phyloP scores from a whole-genome alignment of 129 eudicot genomes.

The Ambrosia trifida region DNA sequence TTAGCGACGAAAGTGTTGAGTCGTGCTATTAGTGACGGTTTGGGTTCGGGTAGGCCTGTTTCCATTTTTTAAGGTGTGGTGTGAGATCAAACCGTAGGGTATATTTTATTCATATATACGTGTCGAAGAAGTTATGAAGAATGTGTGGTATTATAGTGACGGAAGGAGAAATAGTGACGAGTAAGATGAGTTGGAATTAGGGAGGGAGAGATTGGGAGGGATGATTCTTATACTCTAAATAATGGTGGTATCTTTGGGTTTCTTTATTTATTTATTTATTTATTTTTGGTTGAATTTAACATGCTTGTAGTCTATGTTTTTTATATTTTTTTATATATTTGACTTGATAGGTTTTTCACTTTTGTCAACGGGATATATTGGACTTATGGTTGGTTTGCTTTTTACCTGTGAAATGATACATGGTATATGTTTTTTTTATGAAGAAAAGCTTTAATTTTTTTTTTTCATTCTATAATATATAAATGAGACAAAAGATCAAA shows the following conservation, averaged over 20 bases:
- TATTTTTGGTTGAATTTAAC: not conserved
- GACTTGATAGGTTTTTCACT: not conserved
- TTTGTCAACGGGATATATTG: not conserved
- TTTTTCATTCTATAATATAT: no score
- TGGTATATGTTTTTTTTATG: no score
- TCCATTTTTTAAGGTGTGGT: constrained; percentile 36
- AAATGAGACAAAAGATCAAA: no score
- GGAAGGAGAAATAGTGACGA: constrained; percentile 18
- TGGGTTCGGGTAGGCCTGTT: constrained; percentile 35
- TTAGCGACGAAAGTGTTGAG: constrained; percentile 55
- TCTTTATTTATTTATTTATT: not conserved
- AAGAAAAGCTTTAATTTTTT: no score
- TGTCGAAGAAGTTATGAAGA: constrained; percentile 21
- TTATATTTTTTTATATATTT: not conserved
- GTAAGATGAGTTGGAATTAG: not conserved
- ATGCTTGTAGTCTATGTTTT: not conserved
- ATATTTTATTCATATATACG: constrained; percentile 16
- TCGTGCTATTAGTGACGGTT: constrained; percentile 42
- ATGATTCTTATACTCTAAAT: constrained; percentile 34
- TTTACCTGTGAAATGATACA: not conserved
- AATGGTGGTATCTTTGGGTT: constrained; percentile 16
- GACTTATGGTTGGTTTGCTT: not conserved
- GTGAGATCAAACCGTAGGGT: not conserved
- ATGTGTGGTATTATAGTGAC: constrained; percentile 23
- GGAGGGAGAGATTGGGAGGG: constrained; percentile 24